Base-by-base conservation (phyloP, 495 filamentous ascomycete genomes). In the Ascodesmis nigricans region DNA sequence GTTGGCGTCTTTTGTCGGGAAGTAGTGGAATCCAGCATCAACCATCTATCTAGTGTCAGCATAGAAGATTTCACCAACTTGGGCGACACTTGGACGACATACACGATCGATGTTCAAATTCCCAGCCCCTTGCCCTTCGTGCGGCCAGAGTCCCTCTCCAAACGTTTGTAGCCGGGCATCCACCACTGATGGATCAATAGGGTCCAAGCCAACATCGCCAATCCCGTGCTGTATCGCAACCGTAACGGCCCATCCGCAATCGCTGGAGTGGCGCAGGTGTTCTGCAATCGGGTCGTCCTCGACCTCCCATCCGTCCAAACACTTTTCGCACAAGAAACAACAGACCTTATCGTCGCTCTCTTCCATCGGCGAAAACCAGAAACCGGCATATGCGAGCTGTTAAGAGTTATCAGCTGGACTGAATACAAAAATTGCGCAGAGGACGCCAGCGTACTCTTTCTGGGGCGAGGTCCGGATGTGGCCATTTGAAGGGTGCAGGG, bases 11-110 rank as follows among this genome's bases (percentile, higher is more conserved):
- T 63, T 58, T 2, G 65, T 79, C 0, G 83, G 83, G 25, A 78
- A 80, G 55, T 80, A 91, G 49, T 75, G 79, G 78, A 81, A 95
- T 13, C 84, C 84, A 5, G 75, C 76, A 41, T 81, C 74, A 25
- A 75, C 73, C 64, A 92, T 78, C 80, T 91, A 45, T 25, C n/a
- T n/a, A n/a, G n/a, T n/a, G n/a, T n/a, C n/a, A n/a, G n/a, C n/a
- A n/a, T n/a, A n/a, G n/a, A n/a, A n/a, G n/a, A n/a, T n/a, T n/a
- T n/a, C n/a, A n/a, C n/a, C n/a, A n/a, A n/a, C n/a, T n/a, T n/a
- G n/a, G n/a, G n/a, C n/a, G n/a, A n/a, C n/a, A n/a, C n/a, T n/a
- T n/a, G n/a, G n/a, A n/a, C n/a, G n/a, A 42, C 56, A 18, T 63
- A 82, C 81, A 72, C 81, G 82, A 38, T 80, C 68, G 1, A 71